These are phyloP conservation scores for Aspergillus felis DNA, from an alignment of 2,329 filamentous ascomycete species.

Conservation along the genomic window DNA sequence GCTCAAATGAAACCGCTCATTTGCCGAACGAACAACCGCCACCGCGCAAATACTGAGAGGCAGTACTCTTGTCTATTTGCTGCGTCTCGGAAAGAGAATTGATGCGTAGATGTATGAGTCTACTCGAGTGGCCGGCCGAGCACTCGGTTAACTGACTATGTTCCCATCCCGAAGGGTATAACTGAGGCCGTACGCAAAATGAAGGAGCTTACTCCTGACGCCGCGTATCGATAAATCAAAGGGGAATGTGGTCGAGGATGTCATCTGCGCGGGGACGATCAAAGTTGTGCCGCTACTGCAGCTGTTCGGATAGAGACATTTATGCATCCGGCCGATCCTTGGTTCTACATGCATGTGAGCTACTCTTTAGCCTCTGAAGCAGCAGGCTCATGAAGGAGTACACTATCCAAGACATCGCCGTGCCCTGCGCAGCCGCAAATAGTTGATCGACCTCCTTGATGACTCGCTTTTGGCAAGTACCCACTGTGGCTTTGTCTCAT, in stretches of 20 bases:
- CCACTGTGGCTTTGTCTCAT: conserved; percentile 60
- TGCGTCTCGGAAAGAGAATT: not conserved
- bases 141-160: too few relatives aligned
- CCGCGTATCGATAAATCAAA: not conserved
- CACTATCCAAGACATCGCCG: conserved; percentile 57
- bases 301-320: not conserved
- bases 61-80: not conserved
- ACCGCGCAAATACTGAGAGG: not conserved
- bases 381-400: conserved; percentile 35
- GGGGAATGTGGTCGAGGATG: not conserved
- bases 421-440: conserved; percentile 51
- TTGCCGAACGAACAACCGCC: not conserved
- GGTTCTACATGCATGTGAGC: not conserved
- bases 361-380: not conserved
- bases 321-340: not conserved
- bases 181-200: too few relatives aligned
- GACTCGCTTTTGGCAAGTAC: conserved; percentile 44
- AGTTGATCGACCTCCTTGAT: conserved; percentile 54
- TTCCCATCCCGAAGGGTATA: not conserved
- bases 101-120: not conserved
- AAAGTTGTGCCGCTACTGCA: not conserved
- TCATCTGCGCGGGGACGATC: not conserved
- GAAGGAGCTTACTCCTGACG: too few relatives aligned
- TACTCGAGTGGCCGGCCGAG: not conserved
- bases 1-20: not conserved